Conservation (phyloP, 2,329 filamentous ascomycete genomes). For the Sporothrix brunneoviolacea region DNA sequence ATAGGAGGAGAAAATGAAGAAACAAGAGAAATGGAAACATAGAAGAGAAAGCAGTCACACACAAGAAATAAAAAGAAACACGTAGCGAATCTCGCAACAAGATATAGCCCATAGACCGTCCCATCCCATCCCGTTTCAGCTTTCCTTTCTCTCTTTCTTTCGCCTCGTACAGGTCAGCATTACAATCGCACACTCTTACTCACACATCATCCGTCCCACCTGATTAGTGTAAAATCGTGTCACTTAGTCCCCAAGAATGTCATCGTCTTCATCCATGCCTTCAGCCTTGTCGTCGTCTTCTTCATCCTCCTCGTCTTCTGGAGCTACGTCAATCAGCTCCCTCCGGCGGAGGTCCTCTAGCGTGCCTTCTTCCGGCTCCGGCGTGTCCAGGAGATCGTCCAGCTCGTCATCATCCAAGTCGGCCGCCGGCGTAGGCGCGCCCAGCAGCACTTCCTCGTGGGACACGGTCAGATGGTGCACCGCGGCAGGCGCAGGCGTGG, state of each 20-base stretch:
- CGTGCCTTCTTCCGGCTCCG: constrained; percentile 52
- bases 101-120: too few relatives aligned
- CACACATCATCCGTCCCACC: too few relatives aligned
- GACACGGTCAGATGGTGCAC: not conserved
- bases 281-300: constrained; percentile 28
- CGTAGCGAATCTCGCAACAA: not conserved
- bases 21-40: not conserved
- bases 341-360: constrained; percentile 49
- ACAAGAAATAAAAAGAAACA: not conserved
- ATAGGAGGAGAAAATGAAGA: not conserved
- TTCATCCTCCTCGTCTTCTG: constrained; percentile 36
- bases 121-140: not conserved
- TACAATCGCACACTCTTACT: not conserved
- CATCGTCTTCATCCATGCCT: constrained; percentile 37
- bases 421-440: constrained; percentile 18
- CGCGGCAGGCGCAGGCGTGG: not conserved
- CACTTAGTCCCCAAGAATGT: constrained; percentile 39
- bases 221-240: not conserved
- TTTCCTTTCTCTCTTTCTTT: too few relatives aligned
- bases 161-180: not conserved
- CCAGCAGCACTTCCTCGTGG: constrained; percentile 15
- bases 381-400: constrained; percentile 37
- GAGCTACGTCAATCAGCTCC: constrained; percentile 46
- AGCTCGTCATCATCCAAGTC: constrained; percentile 20
- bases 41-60: not conserved